These are phyloP conservation scores for Ophiostoma fasciatum DNA, from an alignment of 2,329 filamentous ascomycete species.

Conservation along the genomic window DNA sequence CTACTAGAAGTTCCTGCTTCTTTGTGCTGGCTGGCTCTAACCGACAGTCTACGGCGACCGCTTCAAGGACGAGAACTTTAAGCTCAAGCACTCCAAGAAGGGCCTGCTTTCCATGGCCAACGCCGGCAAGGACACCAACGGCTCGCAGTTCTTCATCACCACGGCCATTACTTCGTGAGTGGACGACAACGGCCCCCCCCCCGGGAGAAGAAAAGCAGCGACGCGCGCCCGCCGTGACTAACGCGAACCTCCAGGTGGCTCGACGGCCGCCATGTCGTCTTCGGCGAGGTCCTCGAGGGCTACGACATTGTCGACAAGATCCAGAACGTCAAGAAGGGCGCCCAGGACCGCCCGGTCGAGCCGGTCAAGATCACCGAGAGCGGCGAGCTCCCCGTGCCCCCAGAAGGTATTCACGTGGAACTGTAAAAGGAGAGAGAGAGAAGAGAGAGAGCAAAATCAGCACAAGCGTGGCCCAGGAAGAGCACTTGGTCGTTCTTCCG, in stretches of 20 bases:
- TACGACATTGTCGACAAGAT: conserved; percentile 69
- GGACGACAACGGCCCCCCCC: too few species aligned
- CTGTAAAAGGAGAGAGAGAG: conserved; percentile 38
- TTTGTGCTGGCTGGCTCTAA: not conserved
- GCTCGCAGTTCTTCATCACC: conserved; percentile 85
- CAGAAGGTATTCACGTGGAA: conserved; percentile 88
- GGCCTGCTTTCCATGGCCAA: conserved; percentile 78
- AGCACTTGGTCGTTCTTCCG: too few species aligned
- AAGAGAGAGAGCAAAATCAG: not conserved
- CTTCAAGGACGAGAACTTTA: conserved; percentile 85
- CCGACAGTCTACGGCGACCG: conserved; percentile 62
- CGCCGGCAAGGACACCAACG: conserved; percentile 72
- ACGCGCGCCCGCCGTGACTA: too few species aligned
- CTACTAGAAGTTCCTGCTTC: not conserved
- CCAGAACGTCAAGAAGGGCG: conserved; percentile 51
- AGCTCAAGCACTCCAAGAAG: conserved; percentile 79
- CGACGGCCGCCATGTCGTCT: conserved; percentile 73
- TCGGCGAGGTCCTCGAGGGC: conserved; percentile 78
- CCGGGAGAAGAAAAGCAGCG: conserved; percentile 42
- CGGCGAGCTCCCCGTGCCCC: conserved; percentile 67
- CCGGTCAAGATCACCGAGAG: conserved; percentile 67
- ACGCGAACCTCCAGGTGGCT: conserved; percentile 47
- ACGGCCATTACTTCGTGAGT: conserved; percentile 70
- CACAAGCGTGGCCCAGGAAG: too few species aligned
- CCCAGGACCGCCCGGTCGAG: conserved; percentile 54